phyloP scores from a whole-genome alignment of 208 protist genomes.

The Leishmania major region DNA sequence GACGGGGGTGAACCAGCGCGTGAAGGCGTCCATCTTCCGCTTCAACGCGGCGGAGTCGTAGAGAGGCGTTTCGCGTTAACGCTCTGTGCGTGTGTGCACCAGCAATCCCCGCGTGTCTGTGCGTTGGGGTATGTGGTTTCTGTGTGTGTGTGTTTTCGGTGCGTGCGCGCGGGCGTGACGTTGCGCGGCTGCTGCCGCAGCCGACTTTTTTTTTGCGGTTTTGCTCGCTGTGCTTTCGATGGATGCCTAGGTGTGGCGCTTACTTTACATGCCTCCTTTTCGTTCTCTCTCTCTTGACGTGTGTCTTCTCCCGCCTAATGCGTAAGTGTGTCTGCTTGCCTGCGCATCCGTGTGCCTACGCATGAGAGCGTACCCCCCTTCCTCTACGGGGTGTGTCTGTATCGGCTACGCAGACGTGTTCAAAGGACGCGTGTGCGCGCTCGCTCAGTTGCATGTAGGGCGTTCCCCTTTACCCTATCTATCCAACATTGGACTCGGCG shows the following conservation, averaged over 20 bases:
- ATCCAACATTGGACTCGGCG: too few species aligned
- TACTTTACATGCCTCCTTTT: background rate
- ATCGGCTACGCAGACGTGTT: too few species aligned
- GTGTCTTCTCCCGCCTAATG: background rate
- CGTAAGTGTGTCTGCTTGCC: background rate
- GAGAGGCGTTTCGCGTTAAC: background rate
- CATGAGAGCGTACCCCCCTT: background rate
- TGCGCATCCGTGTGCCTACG: background rate
- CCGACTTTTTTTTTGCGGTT: background rate
- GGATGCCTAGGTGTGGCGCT: background rate
- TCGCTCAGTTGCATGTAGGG: too few species aligned
- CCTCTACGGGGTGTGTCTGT: too few species aligned
- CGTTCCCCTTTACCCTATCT: too few species aligned
- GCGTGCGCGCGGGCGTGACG: too few species aligned
- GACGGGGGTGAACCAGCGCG: constrained; percentile 52
- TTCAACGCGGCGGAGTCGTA: constrained; percentile 57
- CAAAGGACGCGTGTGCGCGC: too few species aligned
- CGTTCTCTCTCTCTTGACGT: background rate
- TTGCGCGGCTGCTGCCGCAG: background rate
- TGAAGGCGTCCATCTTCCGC: constrained; percentile 78
- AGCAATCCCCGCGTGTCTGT: background rate
- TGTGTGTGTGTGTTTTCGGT: background rate
- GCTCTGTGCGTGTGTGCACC: background rate
- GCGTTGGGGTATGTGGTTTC: background rate
- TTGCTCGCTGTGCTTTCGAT: too few species aligned